Evolutionary conservation across 768 basidiomycete genomes (phyloP).

Genomic region (Ramaria sp.): DNA sequence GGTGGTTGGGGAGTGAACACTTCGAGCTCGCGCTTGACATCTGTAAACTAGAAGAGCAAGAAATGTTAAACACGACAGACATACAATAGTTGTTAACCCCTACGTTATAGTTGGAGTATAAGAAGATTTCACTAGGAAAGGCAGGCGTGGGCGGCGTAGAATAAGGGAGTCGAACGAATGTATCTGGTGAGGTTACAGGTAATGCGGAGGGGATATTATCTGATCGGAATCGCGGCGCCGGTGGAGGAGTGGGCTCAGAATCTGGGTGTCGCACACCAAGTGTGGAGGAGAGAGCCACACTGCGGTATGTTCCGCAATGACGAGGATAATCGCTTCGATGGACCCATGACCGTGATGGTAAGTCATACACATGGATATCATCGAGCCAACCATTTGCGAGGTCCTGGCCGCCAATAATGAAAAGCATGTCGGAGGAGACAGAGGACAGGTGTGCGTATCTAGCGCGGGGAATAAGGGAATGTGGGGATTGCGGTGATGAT

Average conservation of each 20-base stretch:
- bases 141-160: conserved; percentile 62
- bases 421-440: conserved; percentile 71
- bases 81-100: conserved; percentile 17
- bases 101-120: conserved; percentile 96
- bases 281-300: conserved; percentile 73
- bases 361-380: conserved; percentile 85
- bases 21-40: conserved; percentile 92
- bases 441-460: conserved; percentile 94
- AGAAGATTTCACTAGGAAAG: conserved; percentile 74
- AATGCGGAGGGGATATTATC: conserved; percentile 41
- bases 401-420: conserved; percentile 94
- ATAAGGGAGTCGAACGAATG: conserved; percentile 64
- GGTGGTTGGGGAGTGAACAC: conserved; percentile 64
- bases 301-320: conserved; percentile 95
- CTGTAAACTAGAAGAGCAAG: conserved; percentile 62
- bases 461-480: conserved; percentile 58
- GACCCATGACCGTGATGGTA: conserved; percentile 64
- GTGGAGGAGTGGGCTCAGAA: conserved; percentile 40
- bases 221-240: conserved; percentile 21
- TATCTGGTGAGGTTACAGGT: conserved; percentile 21
- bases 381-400: conserved; percentile 89
- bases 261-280: conserved; percentile 51
- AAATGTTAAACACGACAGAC: conserved; percentile 2
- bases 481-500: conserved; percentile 19
- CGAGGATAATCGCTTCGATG: conserved; percentile 72